Base-by-base conservation (phyloP, 768 basidiomycete species). In the Hydnomerulius pinastri region DNA sequence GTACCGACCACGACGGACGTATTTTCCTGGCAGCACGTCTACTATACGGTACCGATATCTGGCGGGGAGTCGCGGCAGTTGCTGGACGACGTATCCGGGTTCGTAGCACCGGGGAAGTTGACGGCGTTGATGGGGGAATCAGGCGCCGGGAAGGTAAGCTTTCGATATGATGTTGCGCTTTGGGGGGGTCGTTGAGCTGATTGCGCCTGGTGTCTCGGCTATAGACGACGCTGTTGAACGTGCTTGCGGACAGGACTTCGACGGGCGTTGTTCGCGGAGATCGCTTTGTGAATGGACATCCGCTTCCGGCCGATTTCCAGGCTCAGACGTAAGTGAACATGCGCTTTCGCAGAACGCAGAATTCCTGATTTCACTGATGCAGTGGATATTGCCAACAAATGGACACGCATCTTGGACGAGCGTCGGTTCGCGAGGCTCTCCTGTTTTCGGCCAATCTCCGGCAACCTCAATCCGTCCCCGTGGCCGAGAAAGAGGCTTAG, bases 361-460 rank as follows among this genome's bases (percentile, higher is more conserved):
- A 41, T 38, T 4, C n/a, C n/a, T n/a, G n/a, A n/a, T n/a, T 0
- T 92, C 90, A 59, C 86, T n/a, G n/a, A n/a, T n/a, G n/a, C n/a
- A n/a, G n/a, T n/a, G n/a, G n/a, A n/a, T n/a, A n/a, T n/a, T n/a
- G 84, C 53, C 90, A 93, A 63, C 92, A 94, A 64, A 81, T 81
- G 74, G 88, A 90, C 58, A 86, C 85, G 0, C 91, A 92, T 69
- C 75, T 86, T 17, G 77, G 81, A 24, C 81, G 83, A 5, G 70
- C 81, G 3, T 91, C 88, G 13, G 89, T 92, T 11, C 78, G 87
- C 33, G 89, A 92, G 58, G 87, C 89, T 1, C 70, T 92, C 9
- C 69, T 80, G 36, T 85, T 89, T 69, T 90, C 88, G 11, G 90
- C 90, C 4, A 79, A 78, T 46, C 71, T 92, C 20, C 83, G 90